Percentiles rank a stretch among this genome's conserved stretches.
Conservation (phyloP, 2,329 filamentous ascomycete species). For the Fusarium hostae region DNA sequence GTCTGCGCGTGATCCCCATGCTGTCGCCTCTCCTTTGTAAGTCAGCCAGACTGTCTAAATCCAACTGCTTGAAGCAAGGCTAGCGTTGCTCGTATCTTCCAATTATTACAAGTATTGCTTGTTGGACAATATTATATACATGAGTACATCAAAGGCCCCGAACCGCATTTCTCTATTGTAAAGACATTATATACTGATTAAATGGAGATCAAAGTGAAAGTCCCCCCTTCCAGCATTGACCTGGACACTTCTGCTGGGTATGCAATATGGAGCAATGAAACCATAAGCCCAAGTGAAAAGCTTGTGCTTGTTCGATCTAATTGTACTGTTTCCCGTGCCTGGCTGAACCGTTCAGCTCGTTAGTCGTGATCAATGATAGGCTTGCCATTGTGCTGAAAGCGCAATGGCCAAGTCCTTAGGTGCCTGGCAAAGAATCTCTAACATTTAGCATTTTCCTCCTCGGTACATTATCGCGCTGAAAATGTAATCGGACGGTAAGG, state of each 20-base stretch:
- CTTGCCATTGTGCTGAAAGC: neutral
- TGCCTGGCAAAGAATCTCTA: neutral
- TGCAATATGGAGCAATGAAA: slow-evolving; percentile 3
- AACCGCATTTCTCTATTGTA: slow-evolving; percentile 7
- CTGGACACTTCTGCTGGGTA: neutral
- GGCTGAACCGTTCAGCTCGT: slow-evolving; percentile 6
- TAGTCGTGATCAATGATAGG: slow-evolving; percentile 4
- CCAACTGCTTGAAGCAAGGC: neutral
- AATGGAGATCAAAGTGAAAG: neutral
- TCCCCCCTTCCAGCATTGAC: neutral
- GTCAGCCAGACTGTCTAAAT: neutral
- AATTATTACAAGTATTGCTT: neutral
- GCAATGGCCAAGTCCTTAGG: neutral
- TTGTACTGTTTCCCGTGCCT: slow-evolving; percentile 18
- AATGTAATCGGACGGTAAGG: neutral
- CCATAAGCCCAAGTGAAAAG: neutral
- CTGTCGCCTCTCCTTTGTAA: neutral
- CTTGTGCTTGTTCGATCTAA: neutral
- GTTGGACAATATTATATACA: neutral
- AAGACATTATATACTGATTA: slow-evolving; percentile 26
- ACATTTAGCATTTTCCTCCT: neutral
- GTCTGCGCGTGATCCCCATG: neutral
- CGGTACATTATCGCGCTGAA: neutral
- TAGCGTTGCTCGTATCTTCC: neutral
- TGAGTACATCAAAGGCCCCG: neutral